Evolutionary conservation across 2,329 filamentous ascomycete genomes (phyloP), one percentile per base, ranked within the genome.

Genomic region (Knufia fluminis): DNA sequence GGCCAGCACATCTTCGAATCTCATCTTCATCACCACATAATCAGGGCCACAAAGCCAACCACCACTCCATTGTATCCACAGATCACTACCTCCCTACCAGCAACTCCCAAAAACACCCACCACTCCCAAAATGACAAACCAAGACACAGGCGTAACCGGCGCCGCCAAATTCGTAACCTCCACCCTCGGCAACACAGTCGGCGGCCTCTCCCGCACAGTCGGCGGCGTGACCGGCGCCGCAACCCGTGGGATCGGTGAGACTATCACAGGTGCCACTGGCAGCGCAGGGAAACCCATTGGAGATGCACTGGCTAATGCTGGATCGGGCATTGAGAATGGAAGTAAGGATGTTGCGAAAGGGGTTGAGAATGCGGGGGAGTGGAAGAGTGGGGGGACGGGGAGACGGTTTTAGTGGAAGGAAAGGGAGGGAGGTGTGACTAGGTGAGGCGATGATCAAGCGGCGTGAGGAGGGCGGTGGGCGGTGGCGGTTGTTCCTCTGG

Each of bases 291-390:
- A 70, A 49, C 75, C 77, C 1, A 59, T 82, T 1, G 78, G 78
- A 6, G 74, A 82, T 56, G 77, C 71, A 1, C 49, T 82, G 10
- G 68, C 71, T 6, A 75, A 71, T 55, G 59, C 78, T 6, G 76
- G 76, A 4, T 72, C 69, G 1, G 77, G 77, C 0, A 56, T 82
- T 2, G 70, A 80, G 64, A 67, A 69, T 39, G 79, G 75, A 1
- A 62, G 70, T 32, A 66, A 68, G 38, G 66, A 64, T 41, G 68
- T 79, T 1, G 71, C 73, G 12, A 71, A 75, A 63, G 76, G 77
- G 0, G 71, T 76, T 4, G 77, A 80, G 64, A 67, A 79, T 58
- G 77, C 77, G 9, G 78, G 78, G 2, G 64, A 79, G 60, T 79
- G 76, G 76, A 52, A 52, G 49, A 28, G 41, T n/a, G 57, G 57